A percentile compares a stretch with the other conserved stretches of the same genome.
These are phyloP conservation scores for Diplosphaera chodatii DNA, from an alignment of 139 green algal species.

Conservation along the genomic window DNA sequence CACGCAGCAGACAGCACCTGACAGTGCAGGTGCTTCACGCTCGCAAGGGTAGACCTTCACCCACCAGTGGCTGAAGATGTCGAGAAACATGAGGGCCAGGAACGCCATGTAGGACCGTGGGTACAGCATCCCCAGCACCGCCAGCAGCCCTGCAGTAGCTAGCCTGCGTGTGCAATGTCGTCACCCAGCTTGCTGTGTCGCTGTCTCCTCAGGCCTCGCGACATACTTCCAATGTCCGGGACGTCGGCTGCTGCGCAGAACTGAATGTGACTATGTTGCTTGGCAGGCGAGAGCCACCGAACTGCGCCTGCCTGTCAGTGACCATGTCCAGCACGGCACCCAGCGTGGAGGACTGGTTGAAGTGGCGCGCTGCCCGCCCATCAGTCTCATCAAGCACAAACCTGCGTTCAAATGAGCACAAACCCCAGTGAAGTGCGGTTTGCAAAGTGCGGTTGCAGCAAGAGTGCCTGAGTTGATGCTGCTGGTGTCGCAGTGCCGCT, in stretches of 20 bases:
- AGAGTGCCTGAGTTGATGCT: too few species aligned
- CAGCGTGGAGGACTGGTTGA: conserved; percentile 81
- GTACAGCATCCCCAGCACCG: conserved; percentile 62
- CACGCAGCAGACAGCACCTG: too few species aligned
- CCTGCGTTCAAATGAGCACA: conserved; percentile 13
- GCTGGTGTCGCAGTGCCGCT: too few species aligned
- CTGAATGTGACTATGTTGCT: neutral
- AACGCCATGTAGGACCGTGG: conserved; percentile 39
- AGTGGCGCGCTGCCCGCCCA: conserved; percentile 73
- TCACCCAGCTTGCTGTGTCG: too few species aligned
- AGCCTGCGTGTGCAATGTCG: conserved; percentile 38
- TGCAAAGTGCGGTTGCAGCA: too few species aligned
- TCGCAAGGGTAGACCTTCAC: too few species aligned
- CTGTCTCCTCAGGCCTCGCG: too few species aligned
- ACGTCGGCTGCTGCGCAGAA: too few species aligned
- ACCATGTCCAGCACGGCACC: conserved; percentile 96
- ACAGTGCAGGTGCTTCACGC: too few species aligned
- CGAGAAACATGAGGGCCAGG: conserved; percentile 76
- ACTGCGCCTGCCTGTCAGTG: conserved; percentile 66
- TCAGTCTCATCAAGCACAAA: conserved; percentile 95
- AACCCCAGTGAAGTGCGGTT: too few species aligned
- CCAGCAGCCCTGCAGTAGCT: conserved; percentile 80
- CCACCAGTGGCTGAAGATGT: conserved; percentile 88
- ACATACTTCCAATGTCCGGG: too few species aligned
- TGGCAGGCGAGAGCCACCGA: neutral